Percentiles rank a stretch among this genome's conserved stretches.
phyloP scores from a whole-genome alignment of 2,329 filamentous ascomycete genomes.

The Aureobasidium mangrovei region DNA sequence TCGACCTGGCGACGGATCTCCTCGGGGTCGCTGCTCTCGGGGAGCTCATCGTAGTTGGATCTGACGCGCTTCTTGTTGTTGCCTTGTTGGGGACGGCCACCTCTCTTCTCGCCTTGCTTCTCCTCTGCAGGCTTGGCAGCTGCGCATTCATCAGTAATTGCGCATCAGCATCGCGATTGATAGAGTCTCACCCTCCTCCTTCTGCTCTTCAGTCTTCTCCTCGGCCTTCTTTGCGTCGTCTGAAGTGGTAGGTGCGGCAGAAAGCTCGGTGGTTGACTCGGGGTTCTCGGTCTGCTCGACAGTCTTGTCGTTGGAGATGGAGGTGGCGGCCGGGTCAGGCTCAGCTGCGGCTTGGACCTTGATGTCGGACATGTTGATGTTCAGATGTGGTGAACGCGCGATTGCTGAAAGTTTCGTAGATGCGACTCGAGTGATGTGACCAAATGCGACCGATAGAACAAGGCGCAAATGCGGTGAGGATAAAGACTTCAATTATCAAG shows the following conservation, averaged over 20 bases:
- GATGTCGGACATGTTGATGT: conserved; percentile 14
- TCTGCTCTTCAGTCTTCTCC: conserved; percentile 13
- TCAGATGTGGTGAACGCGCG: neutral
- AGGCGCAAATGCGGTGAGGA: no score
- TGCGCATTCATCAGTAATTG: neutral
- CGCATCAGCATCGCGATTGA: neutral
- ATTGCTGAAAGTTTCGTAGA: neutral
- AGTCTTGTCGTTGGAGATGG: conserved; percentile 14
- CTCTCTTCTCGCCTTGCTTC: conserved; percentile 12
- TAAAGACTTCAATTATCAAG: no score
- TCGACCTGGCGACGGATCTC: conserved; percentile 88
- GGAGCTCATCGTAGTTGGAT: conserved; percentile 38
- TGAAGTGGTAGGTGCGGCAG: conserved; percentile 14
- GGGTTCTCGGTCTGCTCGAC: conserved; percentile 13
- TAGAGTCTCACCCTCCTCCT: conserved; percentile 1
- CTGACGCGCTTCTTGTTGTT: conserved; percentile 15
- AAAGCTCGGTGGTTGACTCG: conserved; percentile 12
- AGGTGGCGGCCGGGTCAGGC: conserved; percentile 15
- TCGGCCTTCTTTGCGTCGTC: conserved; percentile 14
- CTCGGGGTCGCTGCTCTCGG: conserved; percentile 65
- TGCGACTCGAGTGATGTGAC: neutral
- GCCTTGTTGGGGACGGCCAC: conserved; percentile 4
- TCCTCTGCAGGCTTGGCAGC: conserved; percentile 5
- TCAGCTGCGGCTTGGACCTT: conserved; percentile 7
- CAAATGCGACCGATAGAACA: neutral